Conservation (phyloP, 768 basidiomycete species). For the Phlebiopsis gigantea region DNA sequence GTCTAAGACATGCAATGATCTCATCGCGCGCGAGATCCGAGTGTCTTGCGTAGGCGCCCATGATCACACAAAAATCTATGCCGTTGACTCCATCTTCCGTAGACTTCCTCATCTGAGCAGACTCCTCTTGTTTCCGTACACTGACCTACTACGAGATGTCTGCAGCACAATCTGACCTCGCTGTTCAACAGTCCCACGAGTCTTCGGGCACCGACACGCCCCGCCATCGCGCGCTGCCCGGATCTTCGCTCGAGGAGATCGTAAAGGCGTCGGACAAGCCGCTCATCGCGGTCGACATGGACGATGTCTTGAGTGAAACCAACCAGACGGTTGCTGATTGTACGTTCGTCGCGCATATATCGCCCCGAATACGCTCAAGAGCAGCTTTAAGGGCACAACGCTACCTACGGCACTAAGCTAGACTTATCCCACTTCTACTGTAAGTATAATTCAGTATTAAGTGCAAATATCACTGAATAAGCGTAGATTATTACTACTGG, state of each 20-base stretch:
- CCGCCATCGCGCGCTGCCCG: slow-evolving; percentile 15
- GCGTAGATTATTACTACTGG: slow-evolving; percentile 69
- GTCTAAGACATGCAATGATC: neutral
- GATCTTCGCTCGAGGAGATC: slow-evolving; percentile 17
- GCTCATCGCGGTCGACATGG: slow-evolving; percentile 59
- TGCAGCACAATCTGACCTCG: slow-evolving; percentile 16
- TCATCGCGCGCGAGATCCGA: neutral
- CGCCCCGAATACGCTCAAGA: neutral
- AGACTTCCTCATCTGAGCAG: neutral
- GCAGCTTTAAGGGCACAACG: slow-evolving; percentile 58
- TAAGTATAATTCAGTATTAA: slow-evolving; percentile 25
- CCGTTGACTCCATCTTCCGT: neutral
- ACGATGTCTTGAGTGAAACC: slow-evolving; percentile 65
- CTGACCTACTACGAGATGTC: slow-evolving; percentile 10
- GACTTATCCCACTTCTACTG: slow-evolving; percentile 55
- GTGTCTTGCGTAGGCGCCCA: slow-evolving; percentile 2
- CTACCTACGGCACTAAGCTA: slow-evolving; percentile 51
- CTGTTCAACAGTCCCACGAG: slow-evolving; percentile 11
- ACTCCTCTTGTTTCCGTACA: neutral
- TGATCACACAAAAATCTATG: neutral
- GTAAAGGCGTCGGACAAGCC: slow-evolving; percentile 22
- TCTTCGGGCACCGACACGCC: slow-evolving; percentile 12
- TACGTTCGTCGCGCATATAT: slow-evolving; percentile 26
- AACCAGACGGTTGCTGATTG: slow-evolving; percentile 54
- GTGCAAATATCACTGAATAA: slow-evolving; percentile 5